These are phyloP conservation scores for Diversispora epigaea DNA, from an alignment of 192 early-diverging fungal genomes.

Conservation along the genomic window DNA sequence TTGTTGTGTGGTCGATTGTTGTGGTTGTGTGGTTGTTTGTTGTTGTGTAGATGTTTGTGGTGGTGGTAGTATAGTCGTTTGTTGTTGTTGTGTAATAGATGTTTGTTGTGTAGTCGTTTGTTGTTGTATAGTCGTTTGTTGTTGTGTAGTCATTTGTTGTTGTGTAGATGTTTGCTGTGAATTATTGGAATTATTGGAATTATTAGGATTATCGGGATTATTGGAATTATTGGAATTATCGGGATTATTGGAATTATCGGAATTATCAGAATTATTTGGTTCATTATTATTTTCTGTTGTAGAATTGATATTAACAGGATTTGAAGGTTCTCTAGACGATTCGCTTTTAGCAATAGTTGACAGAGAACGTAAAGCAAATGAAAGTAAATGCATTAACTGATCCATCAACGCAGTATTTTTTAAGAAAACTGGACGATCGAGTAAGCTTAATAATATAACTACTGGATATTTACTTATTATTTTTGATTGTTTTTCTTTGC, in stretches of 20 bases:
- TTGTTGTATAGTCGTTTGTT: too few relatives aligned
- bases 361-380: conserved; percentile 76
- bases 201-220: too few relatives aligned
- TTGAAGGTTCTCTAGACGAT: conserved; percentile 34
- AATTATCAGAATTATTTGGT: conserved; percentile 22
- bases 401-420: conserved; percentile 81
- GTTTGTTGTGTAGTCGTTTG: too few relatives aligned
- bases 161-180: too few relatives aligned
- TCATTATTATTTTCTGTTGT: not conserved
- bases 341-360: conserved; percentile 57
- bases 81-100: too few relatives aligned
- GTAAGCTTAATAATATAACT: conserved; percentile 77
- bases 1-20: too few relatives aligned
- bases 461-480: conserved; percentile 62
- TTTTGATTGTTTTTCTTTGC: conserved; percentile 70
- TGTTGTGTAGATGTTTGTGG: too few relatives aligned
- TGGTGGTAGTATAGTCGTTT: too few relatives aligned
- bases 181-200: too few relatives aligned
- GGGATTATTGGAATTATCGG: not conserved
- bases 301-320: not conserved
- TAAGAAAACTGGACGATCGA: conserved; percentile 82
- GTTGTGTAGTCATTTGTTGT: too few relatives aligned
- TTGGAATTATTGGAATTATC: too few relatives aligned
- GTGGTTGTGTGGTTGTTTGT: too few relatives aligned
- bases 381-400: conserved; percentile 81